These are phyloP conservation scores for Leucocoprinus leucothites DNA, from an alignment of 768 basidiomycete species.

Conservation along the genomic window DNA sequence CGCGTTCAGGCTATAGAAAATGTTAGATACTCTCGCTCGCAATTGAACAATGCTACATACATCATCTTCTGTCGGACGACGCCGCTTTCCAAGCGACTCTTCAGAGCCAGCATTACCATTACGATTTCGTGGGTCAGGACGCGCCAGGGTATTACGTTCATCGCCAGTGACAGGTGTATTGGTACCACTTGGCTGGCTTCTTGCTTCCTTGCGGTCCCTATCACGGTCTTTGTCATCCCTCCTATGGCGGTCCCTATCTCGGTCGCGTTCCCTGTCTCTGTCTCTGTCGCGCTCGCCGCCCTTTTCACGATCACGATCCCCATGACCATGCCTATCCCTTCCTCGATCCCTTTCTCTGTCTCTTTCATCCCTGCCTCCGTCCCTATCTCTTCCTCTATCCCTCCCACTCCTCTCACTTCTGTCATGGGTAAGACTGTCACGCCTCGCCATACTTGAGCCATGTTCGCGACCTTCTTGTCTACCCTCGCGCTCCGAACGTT, in stretches of 20 bases:
- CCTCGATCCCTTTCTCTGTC: conserved; percentile 36
- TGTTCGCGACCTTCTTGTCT: conserved; percentile 44
- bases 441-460: conserved; percentile 34
- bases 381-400: conserved; percentile 35
- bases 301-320: conserved; percentile 46
- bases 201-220: conserved; percentile 56
- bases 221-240: conserved; percentile 65
- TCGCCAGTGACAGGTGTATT: conserved; percentile 37
- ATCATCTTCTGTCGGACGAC: conserved; percentile 69
- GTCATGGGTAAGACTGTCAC: conserved; percentile 51
- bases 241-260: conserved; percentile 54
- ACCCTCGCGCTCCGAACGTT: conserved; percentile 45
- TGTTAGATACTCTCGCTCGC: conserved; percentile 9
- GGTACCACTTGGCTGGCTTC: conserved; percentile 42
- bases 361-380: conserved; percentile 38
- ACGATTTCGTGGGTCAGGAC: conserved; percentile 62
- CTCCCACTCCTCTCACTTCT: conserved; percentile 46
- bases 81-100: conserved; percentile 70
- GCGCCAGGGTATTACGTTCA: conserved; percentile 52
- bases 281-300: conserved; percentile 58
- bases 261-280: conserved; percentile 55
- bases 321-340: conserved; percentile 43
- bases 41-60: conserved; percentile 37
- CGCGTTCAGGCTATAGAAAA: conserved; percentile 58
- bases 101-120: conserved; percentile 41